Conservation (phyloP, 192 early-diverging fungal species). For the Diversispora eburnea region DNA sequence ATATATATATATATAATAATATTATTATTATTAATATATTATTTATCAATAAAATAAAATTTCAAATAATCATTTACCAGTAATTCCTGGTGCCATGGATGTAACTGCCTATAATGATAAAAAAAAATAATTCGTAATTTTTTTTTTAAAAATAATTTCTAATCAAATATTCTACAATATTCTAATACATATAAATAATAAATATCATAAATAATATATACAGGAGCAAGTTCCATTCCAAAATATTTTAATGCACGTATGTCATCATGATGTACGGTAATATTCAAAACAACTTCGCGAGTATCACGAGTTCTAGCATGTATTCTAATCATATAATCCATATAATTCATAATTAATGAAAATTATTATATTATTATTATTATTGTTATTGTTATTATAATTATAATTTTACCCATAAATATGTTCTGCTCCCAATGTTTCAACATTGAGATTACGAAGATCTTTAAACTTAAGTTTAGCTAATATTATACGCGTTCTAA, state of each 20-base stretch:
- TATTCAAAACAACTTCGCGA: conserved; percentile 48
- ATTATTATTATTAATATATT: not conserved
- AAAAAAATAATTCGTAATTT: not conserved
- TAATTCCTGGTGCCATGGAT: conserved; percentile 56
- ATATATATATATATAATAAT: too few relatives aligned
- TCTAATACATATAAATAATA: not conserved
- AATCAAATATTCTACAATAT: not conserved
- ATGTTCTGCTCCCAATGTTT: conserved; percentile 56
- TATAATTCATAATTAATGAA: not conserved
- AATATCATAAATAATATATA: conserved; percentile 10
- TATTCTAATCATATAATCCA: conserved; percentile 22
- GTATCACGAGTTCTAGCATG: conserved; percentile 35
- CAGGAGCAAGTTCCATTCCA: conserved; percentile 50
- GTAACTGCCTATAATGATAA: conserved; percentile 43
- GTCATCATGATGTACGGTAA: conserved; percentile 45
- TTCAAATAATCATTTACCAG: conserved; percentile 27
- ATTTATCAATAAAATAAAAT: not conserved
- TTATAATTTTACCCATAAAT: conserved; percentile 51
- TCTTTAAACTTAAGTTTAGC: conserved; percentile 45
- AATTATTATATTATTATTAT: not conserved
- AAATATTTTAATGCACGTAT: conserved; percentile 41
- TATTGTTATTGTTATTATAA: not conserved
- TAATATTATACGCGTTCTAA: conserved; percentile 42
- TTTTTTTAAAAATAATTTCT: not conserved
- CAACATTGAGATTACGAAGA: conserved; percentile 53